These are phyloP conservation scores for Mollisiaceae sp. DNA, from an alignment of 2,329 filamentous ascomycete genomes.

Conservation along the genomic window DNA sequence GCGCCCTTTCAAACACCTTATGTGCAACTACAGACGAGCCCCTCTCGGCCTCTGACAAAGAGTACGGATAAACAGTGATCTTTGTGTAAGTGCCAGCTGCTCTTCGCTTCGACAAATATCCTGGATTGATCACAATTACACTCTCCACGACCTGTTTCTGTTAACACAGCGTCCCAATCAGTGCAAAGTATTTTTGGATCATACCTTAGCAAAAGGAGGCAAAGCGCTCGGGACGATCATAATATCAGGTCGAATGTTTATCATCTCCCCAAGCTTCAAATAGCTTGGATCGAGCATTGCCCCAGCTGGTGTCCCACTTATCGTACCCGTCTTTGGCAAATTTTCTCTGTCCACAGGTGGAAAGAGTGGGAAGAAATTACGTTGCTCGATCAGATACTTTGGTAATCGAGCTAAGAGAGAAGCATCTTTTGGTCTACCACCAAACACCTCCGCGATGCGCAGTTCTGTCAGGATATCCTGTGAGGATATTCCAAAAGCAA, in stretches of 20 bases:
- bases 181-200: conserved; percentile 30
- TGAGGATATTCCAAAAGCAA: conserved; percentile 78
- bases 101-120: conserved; percentile 81
- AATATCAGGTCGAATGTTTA: conserved; percentile 83
- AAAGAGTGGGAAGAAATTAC: conserved; percentile 89
- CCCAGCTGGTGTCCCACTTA: conserved; percentile 67
- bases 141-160: conserved; percentile 79
- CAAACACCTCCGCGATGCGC: conserved; percentile 71
- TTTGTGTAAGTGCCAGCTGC: conserved; percentile 86
- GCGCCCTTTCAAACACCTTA: conserved; percentile 78
- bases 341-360: conserved; percentile 75
- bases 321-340: conserved; percentile 68
- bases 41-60: conserved; percentile 61
- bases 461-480: conserved; percentile 87
- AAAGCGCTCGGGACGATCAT: conserved; percentile 82
- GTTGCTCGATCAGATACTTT: conserved; percentile 82
- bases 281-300: conserved; percentile 84
- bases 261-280: conserved; percentile 88
- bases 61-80: conserved; percentile 73
- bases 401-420: conserved; percentile 64
- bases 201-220: conserved; percentile 86
- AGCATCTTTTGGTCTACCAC: conserved; percentile 56
- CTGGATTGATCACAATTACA: conserved; percentile 89
- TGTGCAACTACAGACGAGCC: conserved; percentile 68
- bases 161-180: conserved; percentile 4